Conservation (phyloP, 768 basidiomycete species). For the Trametes cubensis region DNA sequence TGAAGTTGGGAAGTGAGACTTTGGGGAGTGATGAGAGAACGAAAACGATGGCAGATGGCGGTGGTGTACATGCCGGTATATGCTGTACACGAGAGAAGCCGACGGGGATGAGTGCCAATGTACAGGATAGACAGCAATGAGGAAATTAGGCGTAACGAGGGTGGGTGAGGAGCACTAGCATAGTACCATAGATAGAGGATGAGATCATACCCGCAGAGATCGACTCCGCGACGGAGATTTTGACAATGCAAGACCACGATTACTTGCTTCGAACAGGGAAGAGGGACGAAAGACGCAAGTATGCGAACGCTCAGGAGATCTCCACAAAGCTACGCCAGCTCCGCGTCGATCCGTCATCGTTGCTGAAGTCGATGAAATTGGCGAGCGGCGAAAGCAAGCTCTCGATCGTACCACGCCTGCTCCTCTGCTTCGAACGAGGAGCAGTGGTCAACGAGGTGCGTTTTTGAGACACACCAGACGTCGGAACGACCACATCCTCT, state of each 20-base stretch:
- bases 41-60: background rate
- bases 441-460: conserved; percentile 17
- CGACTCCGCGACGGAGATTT: background rate
- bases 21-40: background rate
- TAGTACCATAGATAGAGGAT: conserved; percentile 3
- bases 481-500: conserved; percentile 30
- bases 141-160: conserved; percentile 5
- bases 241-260: background rate
- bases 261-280: background rate
- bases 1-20: background rate
- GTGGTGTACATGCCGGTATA: conserved; percentile 4
- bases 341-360: conserved; percentile 47
- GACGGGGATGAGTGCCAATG: background rate
- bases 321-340: conserved; percentile 70
- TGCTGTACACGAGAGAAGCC: conserved; percentile 7
- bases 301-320: conserved; percentile 35
- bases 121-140: conserved; percentile 1
- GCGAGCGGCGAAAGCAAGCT: conserved; percentile 56
- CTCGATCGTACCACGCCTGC: conserved; percentile 47
- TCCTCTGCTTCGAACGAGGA: conserved; percentile 29
- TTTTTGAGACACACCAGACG: background rate
- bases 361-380: conserved; percentile 67
- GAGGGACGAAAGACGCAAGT: background rate
- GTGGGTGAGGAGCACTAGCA: conserved; percentile 3
- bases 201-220: background rate